Conservation (phyloP, 108 stramenopile genomes). For the Chaetoceros muelleri region DNA sequence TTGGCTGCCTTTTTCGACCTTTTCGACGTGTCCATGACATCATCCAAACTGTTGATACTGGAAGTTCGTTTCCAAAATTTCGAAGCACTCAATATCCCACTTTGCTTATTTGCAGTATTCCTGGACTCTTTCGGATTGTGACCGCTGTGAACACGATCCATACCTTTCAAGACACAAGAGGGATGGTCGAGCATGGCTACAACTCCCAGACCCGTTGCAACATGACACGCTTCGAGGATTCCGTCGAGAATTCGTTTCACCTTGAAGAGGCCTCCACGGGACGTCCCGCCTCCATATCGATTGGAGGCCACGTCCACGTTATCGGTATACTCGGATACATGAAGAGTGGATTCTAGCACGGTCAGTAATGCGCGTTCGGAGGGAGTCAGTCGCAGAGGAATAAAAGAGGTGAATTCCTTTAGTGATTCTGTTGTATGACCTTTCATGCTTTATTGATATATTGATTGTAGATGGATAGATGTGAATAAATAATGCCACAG, state of each 20-base stretch:
- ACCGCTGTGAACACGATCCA: too few relatives aligned
- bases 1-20: neutral
- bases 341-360: slow-evolving; percentile 27
- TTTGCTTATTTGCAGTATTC: neutral
- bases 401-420: slow-evolving; percentile 18
- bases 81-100: neutral
- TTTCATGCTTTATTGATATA: neutral
- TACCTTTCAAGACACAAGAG: neutral
- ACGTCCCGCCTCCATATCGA: slow-evolving; percentile 9
- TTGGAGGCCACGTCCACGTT: slow-evolving; percentile 32
- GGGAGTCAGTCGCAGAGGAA: slow-evolving; percentile 31
- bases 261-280: slow-evolving; percentile 12
- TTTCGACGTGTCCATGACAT: neutral
- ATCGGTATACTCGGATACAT: slow-evolving; percentile 60
- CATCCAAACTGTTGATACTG: neutral
- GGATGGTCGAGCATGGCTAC: slow-evolving; percentile 7
- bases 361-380: slow-evolving; percentile 26
- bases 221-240: slow-evolving; percentile 33
- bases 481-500: too few relatives aligned
- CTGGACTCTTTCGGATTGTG: too few relatives aligned
- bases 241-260: slow-evolving; percentile 36
- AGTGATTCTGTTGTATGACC: neutral
- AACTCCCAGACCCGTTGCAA: slow-evolving; percentile 35
- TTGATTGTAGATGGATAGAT: too few relatives aligned
- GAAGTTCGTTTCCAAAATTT: neutral